Percentiles rank a stretch among this genome's conserved stretches.
Conservation (phyloP, 83 land plant species). For the Larix sibirica region DNA sequence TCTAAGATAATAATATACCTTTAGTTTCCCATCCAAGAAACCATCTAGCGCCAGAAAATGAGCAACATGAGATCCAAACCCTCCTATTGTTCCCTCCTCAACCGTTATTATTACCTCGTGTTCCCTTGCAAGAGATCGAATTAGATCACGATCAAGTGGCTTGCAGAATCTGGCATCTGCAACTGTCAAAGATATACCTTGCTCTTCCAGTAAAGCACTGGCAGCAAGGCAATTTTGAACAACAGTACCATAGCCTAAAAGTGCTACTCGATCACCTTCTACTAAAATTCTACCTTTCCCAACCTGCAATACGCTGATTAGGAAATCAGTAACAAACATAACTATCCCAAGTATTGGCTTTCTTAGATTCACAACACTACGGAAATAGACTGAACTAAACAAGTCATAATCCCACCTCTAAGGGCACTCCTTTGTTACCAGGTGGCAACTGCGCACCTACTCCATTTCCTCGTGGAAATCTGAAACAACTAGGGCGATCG, state of each 20-base stretch:
- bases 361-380: not conserved
- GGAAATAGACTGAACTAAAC: not conserved
- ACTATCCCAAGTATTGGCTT: not conserved
- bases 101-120: constrained; percentile 76
- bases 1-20: constrained; percentile 38
- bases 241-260: constrained; percentile 73
- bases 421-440: constrained; percentile 79
- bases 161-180: constrained; percentile 93
- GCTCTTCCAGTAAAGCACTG: constrained; percentile 43
- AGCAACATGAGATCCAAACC: constrained; percentile 81
- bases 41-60: constrained; percentile 83
- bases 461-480: constrained; percentile 86
- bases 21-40: constrained; percentile 66
- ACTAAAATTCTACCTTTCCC: constrained; percentile 71
- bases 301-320: constrained; percentile 30
- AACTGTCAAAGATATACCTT: constrained; percentile 59
- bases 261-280: constrained; percentile 74
- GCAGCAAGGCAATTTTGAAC: constrained; percentile 83
- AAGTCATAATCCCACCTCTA: constrained; percentile 52
- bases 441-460: constrained; percentile 65
- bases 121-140: constrained; percentile 61
- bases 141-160: constrained; percentile 68
- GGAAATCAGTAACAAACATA: too few species aligned
- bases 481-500: constrained; percentile 82
- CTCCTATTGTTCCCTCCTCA: constrained; percentile 82